phyloP scores from a whole-genome alignment of 2,329 filamentous ascomycete genomes.

The Aspergillus fischeri region DNA sequence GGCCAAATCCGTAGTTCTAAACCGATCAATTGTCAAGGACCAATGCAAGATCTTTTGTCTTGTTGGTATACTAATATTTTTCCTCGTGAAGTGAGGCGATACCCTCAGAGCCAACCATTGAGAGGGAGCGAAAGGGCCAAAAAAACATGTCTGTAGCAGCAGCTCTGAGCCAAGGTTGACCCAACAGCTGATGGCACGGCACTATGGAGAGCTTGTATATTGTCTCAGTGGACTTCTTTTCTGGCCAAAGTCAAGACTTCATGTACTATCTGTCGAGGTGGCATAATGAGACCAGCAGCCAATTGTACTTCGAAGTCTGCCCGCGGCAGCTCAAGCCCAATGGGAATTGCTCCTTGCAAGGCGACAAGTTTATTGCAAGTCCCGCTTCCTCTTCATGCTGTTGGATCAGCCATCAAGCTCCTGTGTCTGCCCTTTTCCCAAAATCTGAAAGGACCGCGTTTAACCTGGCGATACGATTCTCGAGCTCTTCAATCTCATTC shows the following conservation, averaged over 20 bases:
- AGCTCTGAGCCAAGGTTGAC: background rate
- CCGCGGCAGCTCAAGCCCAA: too few relatives aligned
- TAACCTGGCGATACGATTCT: slow-evolving; percentile 37
- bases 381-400: background rate
- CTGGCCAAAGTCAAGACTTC: background rate
- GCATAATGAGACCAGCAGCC: background rate
- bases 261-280: background rate
- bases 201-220: background rate
- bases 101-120: background rate
- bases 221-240: background rate
- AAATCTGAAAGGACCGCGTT: slow-evolving; percentile 40
- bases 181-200: background rate
- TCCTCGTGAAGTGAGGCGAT: background rate
- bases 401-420: background rate
- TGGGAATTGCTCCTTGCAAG: background rate
- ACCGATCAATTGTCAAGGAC: background rate
- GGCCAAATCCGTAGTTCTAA: background rate
- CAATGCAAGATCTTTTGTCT: background rate
- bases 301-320: background rate
- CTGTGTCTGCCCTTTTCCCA: slow-evolving; percentile 28
- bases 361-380: background rate
- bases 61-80: background rate
- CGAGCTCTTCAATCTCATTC: slow-evolving; percentile 40
- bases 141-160: background rate
- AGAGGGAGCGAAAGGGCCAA: background rate